A percentile compares a stretch with the other conserved stretches of the same genome.
These are phyloP conservation scores for Lachnellula hyalina DNA, from an alignment of 2,329 filamentous ascomycete species.

Conservation along the genomic window DNA sequence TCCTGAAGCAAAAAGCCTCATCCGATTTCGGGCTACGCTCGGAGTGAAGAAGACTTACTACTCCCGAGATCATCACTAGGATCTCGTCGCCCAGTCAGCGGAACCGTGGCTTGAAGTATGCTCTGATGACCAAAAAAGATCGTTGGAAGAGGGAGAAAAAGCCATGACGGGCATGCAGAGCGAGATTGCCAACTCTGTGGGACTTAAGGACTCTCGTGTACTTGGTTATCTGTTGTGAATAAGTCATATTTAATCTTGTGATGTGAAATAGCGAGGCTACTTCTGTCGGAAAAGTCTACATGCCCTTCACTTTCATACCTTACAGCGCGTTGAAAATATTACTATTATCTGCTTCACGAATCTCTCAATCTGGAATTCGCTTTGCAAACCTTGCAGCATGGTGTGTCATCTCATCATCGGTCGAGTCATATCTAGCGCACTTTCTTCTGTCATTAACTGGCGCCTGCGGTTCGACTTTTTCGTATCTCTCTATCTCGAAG, in stretches of 20 bases:
- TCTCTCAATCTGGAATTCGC: background rate
- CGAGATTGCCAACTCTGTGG: no score
- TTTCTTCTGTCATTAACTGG: background rate
- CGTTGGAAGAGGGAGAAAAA: no score
- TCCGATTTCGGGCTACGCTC: background rate
- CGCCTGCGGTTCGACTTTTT: background rate
- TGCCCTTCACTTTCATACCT: background rate
- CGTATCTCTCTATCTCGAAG: background rate
- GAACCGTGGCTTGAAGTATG: background rate
- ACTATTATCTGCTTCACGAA: background rate
- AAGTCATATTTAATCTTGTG: no score
- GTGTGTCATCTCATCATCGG: background rate
- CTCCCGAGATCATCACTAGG: background rate
- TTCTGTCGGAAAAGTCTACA: no score
- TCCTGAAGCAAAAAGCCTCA: background rate
- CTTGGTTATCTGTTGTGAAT: no score
- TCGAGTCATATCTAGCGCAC: background rate
- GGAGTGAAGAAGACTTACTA: background rate
- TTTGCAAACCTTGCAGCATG: background rate
- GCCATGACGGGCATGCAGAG: no score
- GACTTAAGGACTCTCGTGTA: no score
- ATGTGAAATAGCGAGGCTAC: no score
- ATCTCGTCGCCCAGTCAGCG: background rate
- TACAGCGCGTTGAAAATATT: background rate
- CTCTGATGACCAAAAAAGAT: background rate